These are phyloP conservation scores for Lasiodiplodia citricola DNA, from an alignment of 2,329 filamentous ascomycete genomes.

Conservation along the genomic window DNA sequence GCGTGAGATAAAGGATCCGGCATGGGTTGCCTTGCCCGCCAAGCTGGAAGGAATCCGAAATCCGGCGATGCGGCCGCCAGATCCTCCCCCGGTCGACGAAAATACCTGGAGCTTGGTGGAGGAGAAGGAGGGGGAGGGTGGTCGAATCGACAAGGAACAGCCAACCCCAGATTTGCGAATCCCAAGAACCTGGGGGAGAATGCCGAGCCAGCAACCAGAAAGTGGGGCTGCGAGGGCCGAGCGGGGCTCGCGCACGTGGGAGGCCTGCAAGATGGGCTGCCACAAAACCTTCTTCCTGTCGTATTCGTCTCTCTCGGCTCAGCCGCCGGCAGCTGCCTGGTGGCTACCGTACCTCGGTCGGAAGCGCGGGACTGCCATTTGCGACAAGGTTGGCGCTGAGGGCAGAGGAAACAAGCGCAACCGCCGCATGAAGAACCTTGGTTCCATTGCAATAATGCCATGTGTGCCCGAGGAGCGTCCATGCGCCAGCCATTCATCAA, in stretches of 20 bases:
- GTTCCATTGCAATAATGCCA: background rate
- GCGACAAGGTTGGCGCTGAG: background rate
- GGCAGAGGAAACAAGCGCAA: background rate
- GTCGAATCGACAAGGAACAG: slow-evolving; percentile 2
- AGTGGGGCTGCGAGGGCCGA: background rate
- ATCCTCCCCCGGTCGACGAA: background rate
- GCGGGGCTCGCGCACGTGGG: slow-evolving; percentile 11
- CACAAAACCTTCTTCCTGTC: slow-evolving; percentile 7
- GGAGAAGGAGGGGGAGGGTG: background rate
- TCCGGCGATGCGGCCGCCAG: background rate
- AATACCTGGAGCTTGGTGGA: background rate
- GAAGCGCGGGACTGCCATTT: background rate
- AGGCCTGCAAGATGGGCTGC: slow-evolving; percentile 10
- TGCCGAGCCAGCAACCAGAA: background rate
- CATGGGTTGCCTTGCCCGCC: background rate
- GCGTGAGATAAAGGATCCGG: background rate
- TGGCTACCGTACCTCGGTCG: slow-evolving; percentile 2
- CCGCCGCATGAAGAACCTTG: slow-evolving; percentile 5
- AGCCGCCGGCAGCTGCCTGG: background rate
- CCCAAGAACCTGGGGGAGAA: slow-evolving; percentile 13
- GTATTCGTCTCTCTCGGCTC: slow-evolving; percentile 6
- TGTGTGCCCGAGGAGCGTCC: slow-evolving; percentile 7
- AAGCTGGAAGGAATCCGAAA: slow-evolving; percentile 8
- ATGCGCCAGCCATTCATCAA: slow-evolving; percentile 10
- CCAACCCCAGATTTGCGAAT: slow-evolving; percentile 21